These are phyloP conservation scores for Starmerella powellii DNA, from an alignment of 805 yeast species.

Conservation along the genomic window DNA sequence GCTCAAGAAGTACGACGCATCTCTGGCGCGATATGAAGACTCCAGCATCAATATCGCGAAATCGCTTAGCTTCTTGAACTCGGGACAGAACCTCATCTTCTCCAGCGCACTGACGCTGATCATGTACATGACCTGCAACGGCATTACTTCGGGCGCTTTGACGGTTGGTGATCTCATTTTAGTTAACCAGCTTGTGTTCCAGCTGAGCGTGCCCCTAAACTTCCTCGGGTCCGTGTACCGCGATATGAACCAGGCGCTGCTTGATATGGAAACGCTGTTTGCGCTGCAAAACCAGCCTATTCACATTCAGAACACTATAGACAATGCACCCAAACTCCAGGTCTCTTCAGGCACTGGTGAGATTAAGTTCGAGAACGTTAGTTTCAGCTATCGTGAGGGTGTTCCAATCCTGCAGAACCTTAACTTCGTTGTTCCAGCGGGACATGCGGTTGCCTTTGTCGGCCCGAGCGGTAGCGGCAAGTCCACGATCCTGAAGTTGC, in stretches of 20 bases:
- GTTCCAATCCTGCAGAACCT: constrained; percentile 76
- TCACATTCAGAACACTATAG: constrained; percentile 47
- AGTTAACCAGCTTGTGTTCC: constrained; percentile 92
- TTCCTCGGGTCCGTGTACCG: constrained; percentile 92
- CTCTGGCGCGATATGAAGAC: constrained; percentile 61
- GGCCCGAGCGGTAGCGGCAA: constrained; percentile 97
- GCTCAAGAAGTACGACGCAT: constrained; percentile 62
- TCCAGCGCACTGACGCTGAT: constrained; percentile 84
- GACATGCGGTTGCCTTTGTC: constrained; percentile 81
- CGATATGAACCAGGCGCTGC: constrained; percentile 79
- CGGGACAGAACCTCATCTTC: constrained; percentile 69
- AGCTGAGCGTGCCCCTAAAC: constrained; percentile 85
- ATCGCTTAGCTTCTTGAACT: constrained; percentile 57
- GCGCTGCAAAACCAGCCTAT: constrained; percentile 67
- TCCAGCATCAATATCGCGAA: constrained; percentile 63
- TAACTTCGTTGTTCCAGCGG: constrained; percentile 77
- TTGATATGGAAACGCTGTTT: constrained; percentile 93
- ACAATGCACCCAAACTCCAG: constrained; percentile 45
- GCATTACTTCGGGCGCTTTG: constrained; percentile 69
- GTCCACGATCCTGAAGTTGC: constrained; percentile 71
- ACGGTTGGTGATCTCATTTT: constrained; percentile 92
- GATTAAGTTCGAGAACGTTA: constrained; percentile 76
- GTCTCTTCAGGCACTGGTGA: constrained; percentile 52
- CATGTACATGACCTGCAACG: constrained; percentile 97
- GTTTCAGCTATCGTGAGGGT: constrained; percentile 83